Base-by-base conservation (phyloP, 208 protist species). In the Leptomonas seymouri region DNA sequence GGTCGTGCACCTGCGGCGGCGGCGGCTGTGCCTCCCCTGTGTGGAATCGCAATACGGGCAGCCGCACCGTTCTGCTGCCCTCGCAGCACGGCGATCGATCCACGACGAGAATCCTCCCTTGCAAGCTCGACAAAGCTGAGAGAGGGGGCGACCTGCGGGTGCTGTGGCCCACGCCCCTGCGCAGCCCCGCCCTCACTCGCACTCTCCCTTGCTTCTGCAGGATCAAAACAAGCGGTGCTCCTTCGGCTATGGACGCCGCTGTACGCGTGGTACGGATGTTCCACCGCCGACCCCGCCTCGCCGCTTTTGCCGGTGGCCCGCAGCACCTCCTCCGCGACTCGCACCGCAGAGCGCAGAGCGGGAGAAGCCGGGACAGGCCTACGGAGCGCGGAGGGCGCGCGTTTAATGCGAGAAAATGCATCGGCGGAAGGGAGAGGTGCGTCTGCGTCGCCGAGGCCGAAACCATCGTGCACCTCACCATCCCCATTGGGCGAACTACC, bases 251-350 rank as follows among this genome's bases (percentile, higher is more conserved):
- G 4, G 8, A 5, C 2, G 25, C 11, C 2, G 39, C 7, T 16
- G 34, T 53, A 5, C 2, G 21, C 28, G 31, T 70, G 28, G 65
- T 76, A 76, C 45, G 62, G 71, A 45, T 76, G 62, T 18, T 21
- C 44, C 20, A 18, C 0, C 2, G n/a, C 1, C n/a, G 11, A 20
- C 6, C 41, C 27, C 28, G 27, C n/a, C n/a, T 18, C 58, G 46
- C 25, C 12, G 48, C 55, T 16, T 20, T 4, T n/a, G 56, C 63
- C 21, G 8, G 71, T 70, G 3, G 46, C 51, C 9, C 62, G 55
- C 25, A 76, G 56, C 1, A 76, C 71, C 46, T 76, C 62, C 31
- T 76, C 62, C 27, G 71, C 71, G 11, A 76, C 62, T 0, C 55
- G 71, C 54, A 70, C 18, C 12, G 71, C 71, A 21, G 53, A 41